These are phyloP conservation scores for Trichomonascus vanleenenianus DNA, from an alignment of 805 yeast genomes.

Conservation along the genomic window DNA sequence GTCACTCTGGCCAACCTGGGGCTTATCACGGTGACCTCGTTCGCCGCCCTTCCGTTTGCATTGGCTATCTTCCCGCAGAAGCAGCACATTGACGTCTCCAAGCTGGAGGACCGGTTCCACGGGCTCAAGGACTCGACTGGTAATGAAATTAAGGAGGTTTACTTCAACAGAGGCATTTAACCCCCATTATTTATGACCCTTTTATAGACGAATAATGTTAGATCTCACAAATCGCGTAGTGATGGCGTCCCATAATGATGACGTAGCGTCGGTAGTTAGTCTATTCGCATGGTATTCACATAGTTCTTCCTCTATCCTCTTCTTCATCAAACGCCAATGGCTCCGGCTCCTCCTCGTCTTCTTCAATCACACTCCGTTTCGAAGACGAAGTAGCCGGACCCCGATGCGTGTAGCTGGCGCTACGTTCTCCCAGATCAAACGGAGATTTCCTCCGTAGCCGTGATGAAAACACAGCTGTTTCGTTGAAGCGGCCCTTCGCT, in stretches of 20 bases:
- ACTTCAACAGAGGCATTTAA: conserved; percentile 91
- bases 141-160: conserved; percentile 47
- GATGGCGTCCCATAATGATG: no score
- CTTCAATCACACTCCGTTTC: conserved; percentile 9
- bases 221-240: no score
- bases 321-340: conserved; percentile 7
- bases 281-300: no score
- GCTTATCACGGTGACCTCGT: conserved; percentile 74
- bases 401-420: neutral
- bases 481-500: conserved; percentile 14
- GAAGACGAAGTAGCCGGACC: conserved; percentile 2
- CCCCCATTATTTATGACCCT: neutral
- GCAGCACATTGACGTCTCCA: conserved; percentile 48
- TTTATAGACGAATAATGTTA: no score
- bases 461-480: conserved; percentile 13
- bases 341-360: conserved; percentile 9
- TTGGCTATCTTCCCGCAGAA: conserved; percentile 93
- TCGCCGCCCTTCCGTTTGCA: conserved; percentile 88
- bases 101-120: conserved; percentile 59
- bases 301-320: conserved; percentile 5
- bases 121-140: conserved; percentile 55
- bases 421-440: conserved; percentile 5
- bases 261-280: no score
- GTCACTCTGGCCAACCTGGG: conserved; percentile 78
- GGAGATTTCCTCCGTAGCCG: conserved; percentile 11